Conservation (phyloP, 2,329 filamentous ascomycete species). For the Sarocladiaceae sp. region DNA sequence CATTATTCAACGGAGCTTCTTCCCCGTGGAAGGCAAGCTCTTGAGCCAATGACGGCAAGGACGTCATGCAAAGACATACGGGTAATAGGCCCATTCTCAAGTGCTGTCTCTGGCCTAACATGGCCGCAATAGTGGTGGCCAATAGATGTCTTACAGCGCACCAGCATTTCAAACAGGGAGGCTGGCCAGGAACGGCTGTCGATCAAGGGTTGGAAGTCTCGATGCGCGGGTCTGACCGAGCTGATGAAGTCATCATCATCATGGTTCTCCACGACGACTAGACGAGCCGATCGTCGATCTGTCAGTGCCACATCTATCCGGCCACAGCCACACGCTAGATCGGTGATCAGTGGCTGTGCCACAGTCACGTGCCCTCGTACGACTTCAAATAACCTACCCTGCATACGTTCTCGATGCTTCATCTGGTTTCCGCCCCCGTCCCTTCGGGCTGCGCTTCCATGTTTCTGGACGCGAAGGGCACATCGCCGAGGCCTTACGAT, state of each 20-base stretch:
- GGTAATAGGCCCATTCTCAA: too few relatives aligned
- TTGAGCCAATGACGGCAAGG: constrained; percentile 16
- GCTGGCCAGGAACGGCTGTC: constrained; percentile 1
- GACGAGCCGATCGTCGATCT: constrained; percentile 1
- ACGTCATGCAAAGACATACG: constrained; percentile 23
- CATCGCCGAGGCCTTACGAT: too few relatives aligned
- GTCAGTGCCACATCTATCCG: neutral
- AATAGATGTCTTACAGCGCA: neutral
- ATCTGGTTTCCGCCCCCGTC: too few relatives aligned
- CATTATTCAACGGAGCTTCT: neutral
- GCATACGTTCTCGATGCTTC: too few relatives aligned
- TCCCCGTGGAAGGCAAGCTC: neutral
- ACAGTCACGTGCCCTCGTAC: too few relatives aligned
- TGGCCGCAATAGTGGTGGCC: neutral
- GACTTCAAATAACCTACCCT: too few relatives aligned
- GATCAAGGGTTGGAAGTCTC: constrained; percentile 2
- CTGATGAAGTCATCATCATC: constrained; percentile 7
- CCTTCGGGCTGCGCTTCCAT: too few relatives aligned
- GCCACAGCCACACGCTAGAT: neutral
- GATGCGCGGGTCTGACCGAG: constrained; percentile 3
- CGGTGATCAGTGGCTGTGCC: too few relatives aligned
- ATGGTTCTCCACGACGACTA: neutral
- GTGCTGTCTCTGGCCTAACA: neutral
- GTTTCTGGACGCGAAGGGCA: too few relatives aligned
- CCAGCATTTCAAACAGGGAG: neutral